Evolutionary conservation across 768 basidiomycete genomes (phyloP).

Genomic region (Lyophyllum semitale): DNA sequence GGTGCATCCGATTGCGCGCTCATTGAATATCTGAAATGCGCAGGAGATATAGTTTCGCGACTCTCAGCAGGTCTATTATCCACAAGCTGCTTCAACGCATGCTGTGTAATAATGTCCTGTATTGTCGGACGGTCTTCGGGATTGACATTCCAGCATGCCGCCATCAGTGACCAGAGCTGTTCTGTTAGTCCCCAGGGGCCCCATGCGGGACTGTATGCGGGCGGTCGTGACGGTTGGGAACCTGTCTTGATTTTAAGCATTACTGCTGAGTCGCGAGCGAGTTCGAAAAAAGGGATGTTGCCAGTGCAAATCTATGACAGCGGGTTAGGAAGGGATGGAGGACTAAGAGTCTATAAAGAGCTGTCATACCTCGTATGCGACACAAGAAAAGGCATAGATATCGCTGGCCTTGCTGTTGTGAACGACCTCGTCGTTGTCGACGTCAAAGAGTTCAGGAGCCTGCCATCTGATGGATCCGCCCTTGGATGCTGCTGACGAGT

Average conservation of each 20-base stretch:
- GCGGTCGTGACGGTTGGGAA: constrained; percentile 14
- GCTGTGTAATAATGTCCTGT: not conserved
- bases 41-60: not conserved
- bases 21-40: constrained; percentile 3
- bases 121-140: not conserved
- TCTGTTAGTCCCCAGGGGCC: constrained; percentile 1
- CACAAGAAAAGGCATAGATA: constrained; percentile 1
- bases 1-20: too few relatives aligned
- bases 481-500: constrained; percentile 6
- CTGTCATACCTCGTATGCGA: constrained; percentile 1
- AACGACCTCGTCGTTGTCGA: constrained; percentile 7
- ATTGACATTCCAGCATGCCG: not conserved
- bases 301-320: constrained; percentile 20
- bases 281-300: constrained; percentile 22
- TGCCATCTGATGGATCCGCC: constrained; percentile 22
- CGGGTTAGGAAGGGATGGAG: not conserved
- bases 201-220: constrained; percentile 4
- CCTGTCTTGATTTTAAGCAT: constrained; percentile 19
- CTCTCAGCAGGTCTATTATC: not conserved
- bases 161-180: not conserved
- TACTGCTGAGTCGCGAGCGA: constrained; percentile 17
- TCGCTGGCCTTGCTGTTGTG: constrained; percentile 4
- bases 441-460: constrained; percentile 22
- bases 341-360: not conserved
- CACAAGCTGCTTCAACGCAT: not conserved